Conservation (phyloP, 148 eudicot genomes). For the Silene conica region DNA sequence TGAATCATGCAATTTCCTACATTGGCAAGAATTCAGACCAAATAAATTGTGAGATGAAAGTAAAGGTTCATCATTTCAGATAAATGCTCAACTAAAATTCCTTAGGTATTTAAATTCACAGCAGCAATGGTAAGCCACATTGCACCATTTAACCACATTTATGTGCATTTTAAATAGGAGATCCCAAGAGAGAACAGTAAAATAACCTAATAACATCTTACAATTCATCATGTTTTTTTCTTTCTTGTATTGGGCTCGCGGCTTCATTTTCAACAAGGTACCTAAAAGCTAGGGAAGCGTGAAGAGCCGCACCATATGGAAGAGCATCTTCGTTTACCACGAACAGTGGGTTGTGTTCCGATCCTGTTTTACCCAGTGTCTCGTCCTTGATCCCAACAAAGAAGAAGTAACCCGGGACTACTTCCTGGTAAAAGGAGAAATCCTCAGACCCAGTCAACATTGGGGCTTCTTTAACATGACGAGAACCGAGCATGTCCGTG, state of each 20-base stretch:
- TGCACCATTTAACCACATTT: conserved; percentile 8
- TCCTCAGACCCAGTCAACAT: conserved; percentile 89
- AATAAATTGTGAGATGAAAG: too few species aligned
- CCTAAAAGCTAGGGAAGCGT: conserved; percentile 65
- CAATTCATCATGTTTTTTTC: conserved; percentile 51
- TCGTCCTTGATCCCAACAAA: conserved; percentile 72
- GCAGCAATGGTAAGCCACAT: conserved; percentile 17
- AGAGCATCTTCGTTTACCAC: conserved; percentile 55
- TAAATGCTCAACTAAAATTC: background rate
- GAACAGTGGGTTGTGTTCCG: conserved; percentile 45
- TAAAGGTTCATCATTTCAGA: background rate
- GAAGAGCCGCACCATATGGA: conserved; percentile 73
- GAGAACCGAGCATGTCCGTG: conserved; percentile 48
- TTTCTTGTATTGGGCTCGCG: conserved; percentile 14
- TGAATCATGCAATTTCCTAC: too few species aligned
- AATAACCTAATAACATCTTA: conserved; percentile 30
- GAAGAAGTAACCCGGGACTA: conserved; percentile 69
- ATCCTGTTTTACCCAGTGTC: conserved; percentile 31
- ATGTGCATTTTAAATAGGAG: conserved; percentile 16
- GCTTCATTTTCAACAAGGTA: conserved; percentile 50
- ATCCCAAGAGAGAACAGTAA: background rate
- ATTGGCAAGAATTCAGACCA: too few species aligned
- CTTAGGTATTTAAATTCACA: conserved; percentile 14
- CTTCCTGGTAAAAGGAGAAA: conserved; percentile 77
- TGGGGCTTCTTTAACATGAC: conserved; percentile 50